Evolutionary conservation across 768 basidiomycete species (phyloP).

Genomic region (Imleria badia): DNA sequence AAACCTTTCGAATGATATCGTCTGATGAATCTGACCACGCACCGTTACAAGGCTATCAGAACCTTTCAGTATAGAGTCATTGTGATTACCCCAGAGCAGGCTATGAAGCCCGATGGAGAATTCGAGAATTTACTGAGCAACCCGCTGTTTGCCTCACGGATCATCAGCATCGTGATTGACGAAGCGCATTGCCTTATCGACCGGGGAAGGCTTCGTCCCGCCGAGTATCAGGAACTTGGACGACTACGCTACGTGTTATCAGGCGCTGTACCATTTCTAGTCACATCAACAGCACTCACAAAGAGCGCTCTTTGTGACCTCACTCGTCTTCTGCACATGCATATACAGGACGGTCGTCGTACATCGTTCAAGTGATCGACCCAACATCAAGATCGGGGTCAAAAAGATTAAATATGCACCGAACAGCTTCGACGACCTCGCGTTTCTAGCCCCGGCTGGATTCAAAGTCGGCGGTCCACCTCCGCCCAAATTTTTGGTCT

Average conservation of each 20-base stretch:
- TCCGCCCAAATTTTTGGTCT: not conserved
- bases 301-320: not conserved
- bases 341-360: not conserved
- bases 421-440: not conserved
- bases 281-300: not conserved
- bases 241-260: not conserved
- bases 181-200: not conserved
- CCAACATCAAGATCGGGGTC: not conserved
- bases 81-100: not conserved
- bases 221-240: not conserved
- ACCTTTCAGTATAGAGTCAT: too few species aligned
- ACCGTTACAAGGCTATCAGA: too few species aligned
- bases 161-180: not conserved
- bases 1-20: too few species aligned
- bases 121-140: not conserved
- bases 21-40: too few species aligned
- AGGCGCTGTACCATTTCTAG: not conserved
- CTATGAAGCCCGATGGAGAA: not conserved
- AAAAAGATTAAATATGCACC: not conserved
- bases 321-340: not conserved
- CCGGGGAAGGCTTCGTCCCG: not conserved
- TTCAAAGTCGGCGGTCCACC: not conserved
- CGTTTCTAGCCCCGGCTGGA: not conserved
- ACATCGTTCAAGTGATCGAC: not conserved
- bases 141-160: not conserved